phyloP scores from a whole-genome alignment of 129 eudicot species.

The Gnaphalium uliginosum region DNA sequence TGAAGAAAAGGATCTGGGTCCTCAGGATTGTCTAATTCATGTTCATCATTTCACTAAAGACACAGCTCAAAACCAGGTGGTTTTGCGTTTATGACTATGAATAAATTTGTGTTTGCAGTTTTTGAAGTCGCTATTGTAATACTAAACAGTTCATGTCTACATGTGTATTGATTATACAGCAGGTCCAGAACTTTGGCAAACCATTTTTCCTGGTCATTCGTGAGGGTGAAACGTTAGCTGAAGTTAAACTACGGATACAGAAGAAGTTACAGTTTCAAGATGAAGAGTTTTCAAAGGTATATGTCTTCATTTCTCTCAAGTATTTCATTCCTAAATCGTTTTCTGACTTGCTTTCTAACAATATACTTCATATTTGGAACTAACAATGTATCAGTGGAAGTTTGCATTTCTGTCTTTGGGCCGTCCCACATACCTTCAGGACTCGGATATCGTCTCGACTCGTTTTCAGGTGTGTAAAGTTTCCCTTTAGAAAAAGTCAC shows the following conservation, averaged over 20 bases:
- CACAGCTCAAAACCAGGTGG: constrained; percentile 61
- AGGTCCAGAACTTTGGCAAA: constrained; percentile 74
- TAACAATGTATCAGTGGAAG: constrained; percentile 63
- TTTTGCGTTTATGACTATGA: constrained; percentile 5
- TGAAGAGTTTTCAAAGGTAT: constrained; percentile 84
- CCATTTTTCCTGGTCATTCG: constrained; percentile 78
- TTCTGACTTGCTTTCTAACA: constrained; percentile 7
- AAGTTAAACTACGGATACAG: constrained; percentile 66
- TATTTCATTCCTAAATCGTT: not conserved
- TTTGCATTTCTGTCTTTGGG: constrained; percentile 80
- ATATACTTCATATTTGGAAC: not conserved
- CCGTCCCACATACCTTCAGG: constrained; percentile 78
- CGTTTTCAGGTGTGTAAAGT: constrained; percentile 66
- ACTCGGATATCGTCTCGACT: constrained; percentile 63
- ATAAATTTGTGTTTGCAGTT: not conserved
- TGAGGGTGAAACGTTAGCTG: constrained; percentile 77
- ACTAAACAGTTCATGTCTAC: not conserved
- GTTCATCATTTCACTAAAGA: constrained; percentile 73
- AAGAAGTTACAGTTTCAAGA: constrained; percentile 81
- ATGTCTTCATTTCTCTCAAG: not conserved
- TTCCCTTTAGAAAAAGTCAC: not conserved
- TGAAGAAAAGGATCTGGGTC: constrained; percentile 76
- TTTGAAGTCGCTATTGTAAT: not conserved
- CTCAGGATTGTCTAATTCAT: constrained; percentile 72
- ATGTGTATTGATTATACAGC: constrained; percentile 33